Base-by-base conservation (phyloP, 139 green algal genomes). In the Yamagishiella unicocca region DNA sequence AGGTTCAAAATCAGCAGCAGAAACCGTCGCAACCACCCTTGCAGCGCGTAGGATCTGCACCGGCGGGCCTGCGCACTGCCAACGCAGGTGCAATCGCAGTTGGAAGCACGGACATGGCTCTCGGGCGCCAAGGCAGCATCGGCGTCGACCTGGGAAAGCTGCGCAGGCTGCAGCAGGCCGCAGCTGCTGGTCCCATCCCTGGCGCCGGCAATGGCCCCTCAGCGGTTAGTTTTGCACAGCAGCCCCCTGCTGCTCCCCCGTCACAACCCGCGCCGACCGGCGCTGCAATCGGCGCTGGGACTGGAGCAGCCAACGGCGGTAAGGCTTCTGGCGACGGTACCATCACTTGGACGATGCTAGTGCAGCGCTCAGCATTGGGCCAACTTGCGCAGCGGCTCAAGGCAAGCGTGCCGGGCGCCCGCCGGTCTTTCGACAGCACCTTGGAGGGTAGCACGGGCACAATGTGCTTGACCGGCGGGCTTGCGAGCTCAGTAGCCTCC, bases 301-400 rank as follows among this genome's bases (percentile, higher is more conserved):
- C 21, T 33, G 58, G 19, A 61, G 25, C 42, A 25, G 72, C 43
- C 14, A 42, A 14, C 9, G 38, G 14, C 38, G 31, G 38, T 19
- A 31, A 83, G n/a, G 75, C 22, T 38, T 9, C 38, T 37, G 1
- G 75, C 53, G 75, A 83, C 22, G 75, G 50, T 9, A 53, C 53
- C 53, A 70, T 43, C 35, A 35, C 58, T 29, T 83, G 75, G 75
- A 17, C 75, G 22, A 25, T 7, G 0, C 35, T 83, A 12, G 25
- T 84, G 38, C 77, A 71, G 1, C 77, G 77, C 4, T 84, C 77
- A 10, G 7, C 14, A 2, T 37, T 84, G 21, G 77, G 77, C 1
- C 79, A 85, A 42, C 22, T 85, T 0, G 61, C 79, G 14, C 61
- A 76, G 40, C 61, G 58, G 7, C 61, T 85, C 22, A 71, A 46